Percentiles rank a stretch among this genome's conserved stretches.
Conservation (phyloP, 345 rosid species). For the Excoecaria cochinchinensis region DNA sequence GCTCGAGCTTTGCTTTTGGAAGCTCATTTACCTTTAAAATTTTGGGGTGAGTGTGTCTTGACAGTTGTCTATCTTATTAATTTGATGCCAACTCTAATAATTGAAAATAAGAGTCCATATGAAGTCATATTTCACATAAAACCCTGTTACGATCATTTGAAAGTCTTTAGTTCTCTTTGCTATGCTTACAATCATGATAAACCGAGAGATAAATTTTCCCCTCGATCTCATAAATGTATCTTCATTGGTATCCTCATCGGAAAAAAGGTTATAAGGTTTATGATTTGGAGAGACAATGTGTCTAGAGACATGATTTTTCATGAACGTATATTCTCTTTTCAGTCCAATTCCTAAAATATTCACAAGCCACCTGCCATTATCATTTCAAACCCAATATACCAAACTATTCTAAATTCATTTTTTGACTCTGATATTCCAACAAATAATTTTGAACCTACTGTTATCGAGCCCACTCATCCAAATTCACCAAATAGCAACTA, state of each 20-base stretch:
- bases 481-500: too few relatives aligned
- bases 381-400: too few relatives aligned
- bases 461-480: too few relatives aligned
- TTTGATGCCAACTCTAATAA: too few relatives aligned
- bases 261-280: not conserved
- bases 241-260: not conserved
- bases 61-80: too few relatives aligned
- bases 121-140: too few relatives aligned
- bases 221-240: not conserved
- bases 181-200: not conserved
- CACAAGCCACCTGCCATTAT: not conserved
- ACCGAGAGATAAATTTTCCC: not conserved
- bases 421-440: too few relatives aligned
- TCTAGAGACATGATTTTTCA: not conserved
- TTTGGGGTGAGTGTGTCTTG: not conserved
- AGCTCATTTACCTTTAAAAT: not conserved
- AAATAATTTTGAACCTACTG: too few relatives aligned
- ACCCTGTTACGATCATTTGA: too few relatives aligned
- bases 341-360: not conserved
- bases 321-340: not conserved
- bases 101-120: too few relatives aligned
- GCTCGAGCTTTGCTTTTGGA: not conserved
- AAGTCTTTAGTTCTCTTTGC: not conserved
- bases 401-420: too few relatives aligned
- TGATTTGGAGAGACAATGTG: not conserved